Percentiles rank a stretch among this genome's conserved stretches.
Conservation (phyloP, 441 rosid species). For the Kokia cookei region DNA sequence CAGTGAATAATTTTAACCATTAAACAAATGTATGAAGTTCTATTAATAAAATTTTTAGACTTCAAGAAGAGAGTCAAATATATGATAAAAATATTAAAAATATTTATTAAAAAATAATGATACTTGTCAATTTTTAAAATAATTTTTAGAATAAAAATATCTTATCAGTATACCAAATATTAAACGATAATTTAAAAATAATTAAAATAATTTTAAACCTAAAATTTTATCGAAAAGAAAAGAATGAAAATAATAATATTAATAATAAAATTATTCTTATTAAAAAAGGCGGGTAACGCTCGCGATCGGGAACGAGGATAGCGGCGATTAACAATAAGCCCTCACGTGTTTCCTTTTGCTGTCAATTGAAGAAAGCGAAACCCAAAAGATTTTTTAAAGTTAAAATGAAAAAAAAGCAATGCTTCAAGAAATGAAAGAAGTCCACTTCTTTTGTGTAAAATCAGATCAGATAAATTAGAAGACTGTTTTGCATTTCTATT, state of each 20-base stretch:
- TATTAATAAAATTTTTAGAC: no score
- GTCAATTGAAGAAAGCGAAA: constrained; percentile 6
- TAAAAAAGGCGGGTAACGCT: background rate
- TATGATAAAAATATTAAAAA: no score
- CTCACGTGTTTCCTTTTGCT: background rate
- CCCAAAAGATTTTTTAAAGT: background rate
- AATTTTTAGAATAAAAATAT: no score
- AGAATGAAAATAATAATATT: no score
- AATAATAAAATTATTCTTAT: background rate
- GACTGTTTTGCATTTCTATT: background rate
- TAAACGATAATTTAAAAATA: no score
- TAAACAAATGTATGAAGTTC: no score
- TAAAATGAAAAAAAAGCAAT: background rate
- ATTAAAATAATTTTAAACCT: no score
- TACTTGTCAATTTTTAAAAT: no score
- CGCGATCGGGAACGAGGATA: constrained; percentile 8
- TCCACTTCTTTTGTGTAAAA: background rate
- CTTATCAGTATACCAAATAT: no score
- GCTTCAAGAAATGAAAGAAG: background rate
- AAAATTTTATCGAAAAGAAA: no score
- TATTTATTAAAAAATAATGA: no score
- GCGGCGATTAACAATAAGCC: background rate
- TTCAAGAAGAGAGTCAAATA: fast-evolving
- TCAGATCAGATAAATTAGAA: constrained; percentile 13
- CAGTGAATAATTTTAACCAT: no score